These are phyloP conservation scores for Durotheca rogersii DNA, from an alignment of 495 filamentous ascomycete species.

Conservation along the genomic window DNA sequence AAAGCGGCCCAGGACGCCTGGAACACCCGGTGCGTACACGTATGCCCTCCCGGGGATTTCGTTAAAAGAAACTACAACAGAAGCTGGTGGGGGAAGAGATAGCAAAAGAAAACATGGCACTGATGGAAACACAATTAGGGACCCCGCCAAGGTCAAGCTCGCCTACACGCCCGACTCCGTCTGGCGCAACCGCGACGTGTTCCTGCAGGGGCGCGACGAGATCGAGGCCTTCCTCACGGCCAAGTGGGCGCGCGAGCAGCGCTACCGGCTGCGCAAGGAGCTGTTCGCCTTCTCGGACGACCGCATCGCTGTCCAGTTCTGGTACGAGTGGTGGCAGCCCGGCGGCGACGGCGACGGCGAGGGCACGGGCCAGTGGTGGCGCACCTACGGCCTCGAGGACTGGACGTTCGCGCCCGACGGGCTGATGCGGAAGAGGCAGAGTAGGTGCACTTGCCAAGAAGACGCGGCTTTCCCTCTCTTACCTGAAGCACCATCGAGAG, in stretches of 20 bases:
- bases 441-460: constrained; percentile 16
- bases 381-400: constrained; percentile 87
- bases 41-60: not conserved
- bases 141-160: constrained; percentile 62
- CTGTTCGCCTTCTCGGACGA: constrained; percentile 74
- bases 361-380: constrained; percentile 89
- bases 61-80: not conserved
- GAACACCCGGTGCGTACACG: constrained; percentile 70
- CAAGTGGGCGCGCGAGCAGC: constrained; percentile 76
- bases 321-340: constrained; percentile 82
- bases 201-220: constrained; percentile 65
- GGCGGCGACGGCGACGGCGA: no score
- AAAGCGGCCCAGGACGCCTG: constrained; percentile 83
- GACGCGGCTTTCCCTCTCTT: not conserved
- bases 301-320: constrained; percentile 84
- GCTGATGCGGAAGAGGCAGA: constrained; percentile 82
- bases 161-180: constrained; percentile 77
- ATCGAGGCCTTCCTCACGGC: constrained; percentile 71
- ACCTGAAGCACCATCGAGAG: no score
- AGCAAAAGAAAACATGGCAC: not conserved
- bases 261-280: constrained; percentile 81
- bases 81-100: not conserved
- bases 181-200: constrained; percentile 78
- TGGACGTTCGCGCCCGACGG: constrained; percentile 86
- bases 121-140: constrained; percentile 40